Base-by-base conservation (phyloP, 208 protist genomes). In the Trypanosomatidae sp. region DNA sequence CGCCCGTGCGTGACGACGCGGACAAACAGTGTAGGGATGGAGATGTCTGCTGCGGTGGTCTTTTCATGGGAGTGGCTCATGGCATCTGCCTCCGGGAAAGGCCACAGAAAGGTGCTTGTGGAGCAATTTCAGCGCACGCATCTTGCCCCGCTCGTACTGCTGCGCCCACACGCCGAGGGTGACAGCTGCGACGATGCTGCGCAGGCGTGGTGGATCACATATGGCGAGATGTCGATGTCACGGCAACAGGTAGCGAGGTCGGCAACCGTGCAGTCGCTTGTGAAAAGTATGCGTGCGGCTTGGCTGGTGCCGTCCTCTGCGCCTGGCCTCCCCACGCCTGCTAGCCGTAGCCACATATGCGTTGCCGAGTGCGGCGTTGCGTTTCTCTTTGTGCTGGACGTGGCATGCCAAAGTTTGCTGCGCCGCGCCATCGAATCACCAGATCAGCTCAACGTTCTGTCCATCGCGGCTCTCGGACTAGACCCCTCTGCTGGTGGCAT, bases 401-500 rank as follows among this genome's bases (percentile, higher is more conserved):
- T 82, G n/a, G 85, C 80, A 7, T 84, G 79, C 52, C 78, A 76
- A 41, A 55, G 56, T n/a, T 52, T 87, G 52, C 76, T 91, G 9
- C 62, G 83, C 12, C 60, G 81, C 25, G 81, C 71, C 10, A 71
- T 87, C 25, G 65, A 71, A 17, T 79, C 66, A 12, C 79, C 80
- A 17, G 69, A 67, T 39, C 81, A 87, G 30, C 69, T 91, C 3
- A 83, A 94, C 64, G 71, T 85, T 12, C 47, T 90, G 55, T 92
- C 88, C 12, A 70, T 94, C 55, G 80, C 71, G 13, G 82, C 82
- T 13, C 72, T 96, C 13, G 76, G 79, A 1, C 60, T 96, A 58
- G 65, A 80, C 49, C 47, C 69, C 5, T 80, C 71, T 5, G 86
- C 82, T 0, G 91, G 91, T 3, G 91, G 91, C 41, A 50, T 94